A percentile compares a stretch with the other conserved stretches of the same genome.
phyloP scores from a whole-genome alignment of 495 filamentous ascomycete species.

The Pseudevernia furfuracea region DNA sequence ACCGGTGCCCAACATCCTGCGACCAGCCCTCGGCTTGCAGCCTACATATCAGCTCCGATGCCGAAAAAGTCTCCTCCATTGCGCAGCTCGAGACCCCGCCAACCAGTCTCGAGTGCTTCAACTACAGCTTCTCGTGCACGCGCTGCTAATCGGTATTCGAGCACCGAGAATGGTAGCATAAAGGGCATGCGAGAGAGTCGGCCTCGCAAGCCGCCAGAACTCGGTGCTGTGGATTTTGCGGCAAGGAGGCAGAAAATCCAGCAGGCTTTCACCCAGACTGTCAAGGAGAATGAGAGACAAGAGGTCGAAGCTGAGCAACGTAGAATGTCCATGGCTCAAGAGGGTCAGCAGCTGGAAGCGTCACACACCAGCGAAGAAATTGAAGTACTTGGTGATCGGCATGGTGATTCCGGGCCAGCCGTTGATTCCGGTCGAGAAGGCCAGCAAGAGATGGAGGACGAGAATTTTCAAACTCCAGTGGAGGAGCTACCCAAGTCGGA shows the following conservation, averaged over 20 bases:
- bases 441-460: conserved; percentile 8
- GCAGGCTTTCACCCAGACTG: conserved; percentile 69
- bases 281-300: conserved; percentile 60
- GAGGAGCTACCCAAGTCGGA: conserved; percentile 22
- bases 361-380: conserved; percentile 30
- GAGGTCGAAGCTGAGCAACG: conserved; percentile 30
- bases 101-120: conserved; percentile 67
- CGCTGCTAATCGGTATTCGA: conserved; percentile 42
- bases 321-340: conserved; percentile 36
- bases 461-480: conserved; percentile 11
- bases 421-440: conserved; percentile 1
- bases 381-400: conserved; percentile 20
- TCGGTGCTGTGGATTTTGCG: conserved; percentile 70
- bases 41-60: conserved; percentile 57
- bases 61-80: conserved; percentile 65
- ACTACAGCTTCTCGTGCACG: conserved; percentile 59
- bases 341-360: conserved; percentile 36
- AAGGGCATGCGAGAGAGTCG: conserved; percentile 36
- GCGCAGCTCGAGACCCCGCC: conserved; percentile 72
- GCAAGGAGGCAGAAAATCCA: conserved; percentile 69
- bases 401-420: conserved; percentile 14
- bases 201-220: conserved; percentile 42
- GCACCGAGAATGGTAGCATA: conserved; percentile 32
- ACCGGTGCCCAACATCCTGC: conserved; percentile 29
- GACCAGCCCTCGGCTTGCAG: conserved; percentile 48